Percentiles rank a stretch among this genome's conserved stretches.
These are phyloP conservation scores for Podaxis carcinomalis DNA, from an alignment of 768 basidiomycete species.

Conservation along the genomic window DNA sequence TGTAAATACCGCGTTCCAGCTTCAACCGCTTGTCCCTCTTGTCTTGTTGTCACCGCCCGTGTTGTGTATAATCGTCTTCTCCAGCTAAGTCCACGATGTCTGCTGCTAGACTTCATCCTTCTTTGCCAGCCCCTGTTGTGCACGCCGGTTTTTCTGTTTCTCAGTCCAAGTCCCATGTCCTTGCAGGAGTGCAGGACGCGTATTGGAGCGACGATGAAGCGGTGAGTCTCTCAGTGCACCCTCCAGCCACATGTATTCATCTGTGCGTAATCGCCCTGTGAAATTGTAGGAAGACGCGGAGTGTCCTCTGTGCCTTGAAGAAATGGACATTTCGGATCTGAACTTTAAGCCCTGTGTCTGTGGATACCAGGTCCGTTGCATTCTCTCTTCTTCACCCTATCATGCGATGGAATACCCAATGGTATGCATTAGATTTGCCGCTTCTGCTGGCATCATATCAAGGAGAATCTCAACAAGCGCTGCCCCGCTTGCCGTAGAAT, in stretches of 20 bases:
- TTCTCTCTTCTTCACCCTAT: slow-evolving; percentile 2
- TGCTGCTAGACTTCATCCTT: slow-evolving; percentile 34
- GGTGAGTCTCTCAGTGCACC: slow-evolving; percentile 35
- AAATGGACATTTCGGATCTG: slow-evolving; percentile 98
- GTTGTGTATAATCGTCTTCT: slow-evolving; percentile 14
- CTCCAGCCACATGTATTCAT: slow-evolving; percentile 3
- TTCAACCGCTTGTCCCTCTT: slow-evolving; percentile 4
- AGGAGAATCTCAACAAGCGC: slow-evolving; percentile 90
- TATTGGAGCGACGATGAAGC: slow-evolving; percentile 94
- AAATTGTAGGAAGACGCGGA: slow-evolving; percentile 85
- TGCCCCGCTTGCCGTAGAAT: slow-evolving; percentile 95
- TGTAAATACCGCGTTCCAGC: slow-evolving; percentile 21
- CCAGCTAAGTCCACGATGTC: slow-evolving; percentile 10
- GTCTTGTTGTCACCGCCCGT: slow-evolving; percentile 15
- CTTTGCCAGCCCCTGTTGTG: slow-evolving; percentile 70
- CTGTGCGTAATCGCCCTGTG: slow-evolving; percentile 12
- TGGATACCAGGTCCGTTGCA: slow-evolving; percentile 79
- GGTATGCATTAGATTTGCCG: slow-evolving; percentile 78
- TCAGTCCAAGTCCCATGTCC: slow-evolving; percentile 81
- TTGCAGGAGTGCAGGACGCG: slow-evolving; percentile 92
- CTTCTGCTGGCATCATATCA: slow-evolving; percentile 99
- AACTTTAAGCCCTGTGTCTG: slow-evolving; percentile 99
- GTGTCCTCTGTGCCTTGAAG: slow-evolving; percentile 96
- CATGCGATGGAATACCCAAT: slow-evolving; percentile 7
- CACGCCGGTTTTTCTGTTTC: slow-evolving; percentile 66